These are phyloP conservation scores for Diaporthe citrichinensis DNA, from an alignment of 2,329 filamentous ascomycete genomes.

Conservation along the genomic window DNA sequence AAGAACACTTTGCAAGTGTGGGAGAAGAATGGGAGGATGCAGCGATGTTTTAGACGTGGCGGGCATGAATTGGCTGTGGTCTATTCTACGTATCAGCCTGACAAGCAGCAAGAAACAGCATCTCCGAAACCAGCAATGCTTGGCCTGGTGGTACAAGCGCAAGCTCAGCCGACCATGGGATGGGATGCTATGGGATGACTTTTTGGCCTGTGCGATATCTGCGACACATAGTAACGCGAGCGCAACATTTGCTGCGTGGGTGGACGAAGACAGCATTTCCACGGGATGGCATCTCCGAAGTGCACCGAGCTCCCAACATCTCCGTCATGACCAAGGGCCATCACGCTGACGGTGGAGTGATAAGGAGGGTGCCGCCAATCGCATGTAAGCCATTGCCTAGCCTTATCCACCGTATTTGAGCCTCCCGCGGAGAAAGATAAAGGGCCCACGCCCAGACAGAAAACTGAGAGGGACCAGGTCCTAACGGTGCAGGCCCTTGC, in stretches of 20 bases:
- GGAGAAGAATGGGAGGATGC: not conserved
- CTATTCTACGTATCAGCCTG: not conserved
- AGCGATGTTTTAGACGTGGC: conserved; percentile 3
- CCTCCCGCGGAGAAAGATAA: conserved; percentile 39
- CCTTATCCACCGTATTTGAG: conserved; percentile 31
- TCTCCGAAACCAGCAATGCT: conserved; percentile 28
- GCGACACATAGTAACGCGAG: not conserved
- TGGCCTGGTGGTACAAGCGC: not conserved
- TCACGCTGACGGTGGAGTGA: conserved; percentile 30
- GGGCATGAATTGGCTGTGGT: conserved; percentile 1
- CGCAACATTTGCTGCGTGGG: not conserved
- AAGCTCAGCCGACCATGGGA: not conserved
- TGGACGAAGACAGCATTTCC: conserved; percentile 28
- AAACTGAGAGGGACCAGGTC: not conserved
- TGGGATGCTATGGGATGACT: conserved; percentile 9
- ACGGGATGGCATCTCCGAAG: conserved; percentile 28
- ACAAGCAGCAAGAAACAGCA: conserved; percentile 19
- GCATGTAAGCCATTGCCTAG: conserved; percentile 32
- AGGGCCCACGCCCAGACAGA: not conserved
- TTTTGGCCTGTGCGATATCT: conserved; percentile 18
- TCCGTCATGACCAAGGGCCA: conserved; percentile 27
- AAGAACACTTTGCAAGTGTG: not conserved
- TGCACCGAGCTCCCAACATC: conserved; percentile 19
- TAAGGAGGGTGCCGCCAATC: conserved; percentile 32
- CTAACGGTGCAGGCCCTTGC: not conserved